Evolutionary conservation across 768 basidiomycete genomes (phyloP), one percentile per base, ranked within the genome.

Genomic region (Leccinum disarticulatum): DNA sequence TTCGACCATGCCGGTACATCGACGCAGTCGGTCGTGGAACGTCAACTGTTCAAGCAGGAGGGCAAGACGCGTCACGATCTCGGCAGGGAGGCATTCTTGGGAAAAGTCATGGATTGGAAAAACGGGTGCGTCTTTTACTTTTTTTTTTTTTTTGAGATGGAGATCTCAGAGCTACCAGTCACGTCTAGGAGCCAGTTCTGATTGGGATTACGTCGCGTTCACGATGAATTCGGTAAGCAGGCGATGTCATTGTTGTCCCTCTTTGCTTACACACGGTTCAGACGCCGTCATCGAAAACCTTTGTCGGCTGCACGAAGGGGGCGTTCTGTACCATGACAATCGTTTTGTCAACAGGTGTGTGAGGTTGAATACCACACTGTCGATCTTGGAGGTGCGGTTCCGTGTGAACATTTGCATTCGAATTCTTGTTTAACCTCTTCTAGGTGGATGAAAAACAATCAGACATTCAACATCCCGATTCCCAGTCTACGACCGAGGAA

Each of bases 1-100:
- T 99, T 95, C 69, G 97, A 99, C 74, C 97, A 99, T 68, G 97
- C 96, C 0, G 95, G 96, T 58, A 98, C 98, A 61, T 95, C 95
- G 0, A 98, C 96, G 0, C 96, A 99, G 75, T 92, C 91, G 50
- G 94, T 99, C 19, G 95, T 98, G 1, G 97, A 98, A 73, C 94
- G 93, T 73, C 83, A 95, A n/a, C 68, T 98, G 33, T 90, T 84
- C 78, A 99, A 96, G 76, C 74, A 83, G 1, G 80, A 87, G 30
- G 30, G 93, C 2, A 80, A 87, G 74, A 91, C 91, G 2, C 78
- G 95, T 55, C 95, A 97, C 72, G 93, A 98, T 72, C 83, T 98
- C n/a, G 97, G 97, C 1, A 85, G 97, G 48, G 93, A 96, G 66
- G 85, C 81, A 67, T 98, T 98, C 76, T 70, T 30, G 64, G 86